A percentile compares a stretch with the other conserved stretches of the same genome.
These are phyloP conservation scores for Colletotrichum sp. DNA, from an alignment of 2,329 filamentous ascomycete species.

Conservation along the genomic window DNA sequence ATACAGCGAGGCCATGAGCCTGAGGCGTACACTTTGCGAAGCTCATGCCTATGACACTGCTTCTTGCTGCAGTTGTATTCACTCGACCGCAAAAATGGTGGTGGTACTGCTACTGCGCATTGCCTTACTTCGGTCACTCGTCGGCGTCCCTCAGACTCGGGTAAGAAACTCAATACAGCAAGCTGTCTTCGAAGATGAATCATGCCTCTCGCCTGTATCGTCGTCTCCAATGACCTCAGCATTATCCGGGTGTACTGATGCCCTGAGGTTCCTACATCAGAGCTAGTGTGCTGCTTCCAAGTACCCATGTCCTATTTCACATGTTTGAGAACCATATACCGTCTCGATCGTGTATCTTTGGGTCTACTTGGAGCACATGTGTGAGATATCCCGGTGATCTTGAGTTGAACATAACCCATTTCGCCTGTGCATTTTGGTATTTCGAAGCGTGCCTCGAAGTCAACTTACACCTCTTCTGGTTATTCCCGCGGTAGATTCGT, in stretches of 20 bases:
- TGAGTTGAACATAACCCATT: background rate
- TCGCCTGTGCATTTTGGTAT: no score
- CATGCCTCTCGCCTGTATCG: background rate
- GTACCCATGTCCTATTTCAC: fast-evolving
- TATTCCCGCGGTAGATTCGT: fast-evolving
- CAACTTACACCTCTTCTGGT: background rate
- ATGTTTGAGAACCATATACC: fast-evolving
- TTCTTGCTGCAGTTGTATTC: background rate
- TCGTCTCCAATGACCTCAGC: fast-evolving
- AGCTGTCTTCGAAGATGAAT: background rate
- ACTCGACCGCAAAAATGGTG: background rate
- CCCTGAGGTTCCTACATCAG: background rate
- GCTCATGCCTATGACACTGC: fast-evolving
- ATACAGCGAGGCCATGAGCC: background rate
- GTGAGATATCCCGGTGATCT: fast-evolving
- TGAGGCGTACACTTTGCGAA: background rate
- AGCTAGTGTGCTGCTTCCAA: background rate
- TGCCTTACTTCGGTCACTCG: fast-evolving
- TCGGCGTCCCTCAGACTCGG: fast-evolving
- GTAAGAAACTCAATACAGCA: background rate
- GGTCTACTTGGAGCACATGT: no score
- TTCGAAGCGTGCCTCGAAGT: no score
- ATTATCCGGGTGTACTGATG: background rate
- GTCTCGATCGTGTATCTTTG: no score
- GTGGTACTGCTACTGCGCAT: fast-evolving